Conservation (phyloP, 1,284 basidiomycete genomes). For the Tylopilus orsonianus region DNA sequence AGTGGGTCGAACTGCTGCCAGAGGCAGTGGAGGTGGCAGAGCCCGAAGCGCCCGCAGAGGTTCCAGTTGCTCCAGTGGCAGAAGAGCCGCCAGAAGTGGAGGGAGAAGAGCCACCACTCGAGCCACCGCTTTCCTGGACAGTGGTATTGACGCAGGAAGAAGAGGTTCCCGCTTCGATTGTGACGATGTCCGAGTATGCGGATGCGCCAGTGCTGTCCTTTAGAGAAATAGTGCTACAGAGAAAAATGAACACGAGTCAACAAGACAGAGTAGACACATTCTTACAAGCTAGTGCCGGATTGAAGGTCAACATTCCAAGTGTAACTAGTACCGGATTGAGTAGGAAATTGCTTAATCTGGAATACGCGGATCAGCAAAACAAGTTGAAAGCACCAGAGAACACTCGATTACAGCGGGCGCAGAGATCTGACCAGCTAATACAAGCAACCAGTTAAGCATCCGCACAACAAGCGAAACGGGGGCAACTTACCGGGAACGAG, state of each 20-base stretch:
- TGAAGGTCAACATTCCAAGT: constrained; percentile 67
- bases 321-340: constrained; percentile 42
- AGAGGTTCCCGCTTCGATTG: constrained; percentile 45
- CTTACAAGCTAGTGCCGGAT: constrained; percentile 54
- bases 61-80: background rate
- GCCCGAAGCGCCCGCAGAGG: constrained; percentile 5
- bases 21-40: constrained; percentile 13
- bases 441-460: background rate
- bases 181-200: constrained; percentile 57
- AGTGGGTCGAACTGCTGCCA: constrained; percentile 20
- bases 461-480: background rate
- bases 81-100: constrained; percentile 12
- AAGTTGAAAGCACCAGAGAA: background rate
- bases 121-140: constrained; percentile 6
- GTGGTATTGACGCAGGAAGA: constrained; percentile 29
- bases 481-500: constrained; percentile 57
- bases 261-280: background rate
- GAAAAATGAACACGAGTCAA: constrained; percentile 2
- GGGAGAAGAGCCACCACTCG: constrained; percentile 1
- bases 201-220: constrained; percentile 60
- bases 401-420: constrained; percentile 49
- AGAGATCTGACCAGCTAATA: constrained; percentile 52
- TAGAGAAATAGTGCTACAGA: constrained; percentile 48
- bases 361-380: background rate
- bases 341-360: constrained; percentile 56